Percentiles rank a stretch among this genome's conserved stretches.
Evolutionary conservation across 139 green algal species (phyloP).

Genomic region (Auxenochlorella pyrenoidosa): DNA sequence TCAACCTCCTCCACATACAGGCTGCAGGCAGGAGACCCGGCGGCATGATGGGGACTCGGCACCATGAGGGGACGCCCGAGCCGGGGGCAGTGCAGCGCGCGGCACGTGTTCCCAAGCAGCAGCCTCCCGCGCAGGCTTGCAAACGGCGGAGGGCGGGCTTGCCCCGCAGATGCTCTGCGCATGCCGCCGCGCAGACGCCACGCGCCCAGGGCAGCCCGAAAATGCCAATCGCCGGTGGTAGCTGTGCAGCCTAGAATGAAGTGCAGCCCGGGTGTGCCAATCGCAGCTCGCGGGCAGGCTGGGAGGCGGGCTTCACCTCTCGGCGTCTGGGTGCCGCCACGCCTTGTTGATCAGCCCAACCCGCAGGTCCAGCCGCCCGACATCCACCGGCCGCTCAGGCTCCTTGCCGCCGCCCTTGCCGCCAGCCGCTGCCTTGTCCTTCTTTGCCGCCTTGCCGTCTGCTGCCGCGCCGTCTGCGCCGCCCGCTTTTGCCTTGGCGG

Average conservation of each 20-base stretch:
- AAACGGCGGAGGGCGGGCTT: too few species aligned
- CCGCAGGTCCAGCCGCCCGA: constrained; percentile 81
- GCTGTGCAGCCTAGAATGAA: not conserved
- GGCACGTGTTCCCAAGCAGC: too few species aligned
- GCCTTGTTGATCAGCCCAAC: constrained; percentile 79
- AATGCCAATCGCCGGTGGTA: too few species aligned
- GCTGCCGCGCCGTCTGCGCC: constrained; percentile 15
- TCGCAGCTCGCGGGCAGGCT: too few species aligned
- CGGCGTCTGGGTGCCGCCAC: constrained; percentile 75
- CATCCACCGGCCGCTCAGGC: constrained; percentile 45
- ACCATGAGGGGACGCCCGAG: too few species aligned
- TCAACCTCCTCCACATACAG: constrained; percentile 95
- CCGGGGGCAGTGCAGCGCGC: too few species aligned
- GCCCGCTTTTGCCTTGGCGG: constrained; percentile 40
- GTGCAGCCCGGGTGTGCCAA: not conserved
- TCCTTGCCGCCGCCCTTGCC: constrained; percentile 18
- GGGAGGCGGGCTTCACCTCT: constrained; percentile 25
- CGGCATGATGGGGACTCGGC: too few species aligned
- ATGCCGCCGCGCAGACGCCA: too few species aligned
- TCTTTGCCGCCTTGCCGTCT: constrained; percentile 31
- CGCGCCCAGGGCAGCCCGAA: too few species aligned
- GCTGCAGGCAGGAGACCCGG: constrained; percentile 7
- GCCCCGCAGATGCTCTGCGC: too few species aligned
- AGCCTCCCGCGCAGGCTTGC: too few species aligned
- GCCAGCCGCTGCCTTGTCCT: not conserved